These are phyloP conservation scores for Backusella tuberculispora DNA, from an alignment of 192 early-diverging fungal species.

Conservation along the genomic window DNA sequence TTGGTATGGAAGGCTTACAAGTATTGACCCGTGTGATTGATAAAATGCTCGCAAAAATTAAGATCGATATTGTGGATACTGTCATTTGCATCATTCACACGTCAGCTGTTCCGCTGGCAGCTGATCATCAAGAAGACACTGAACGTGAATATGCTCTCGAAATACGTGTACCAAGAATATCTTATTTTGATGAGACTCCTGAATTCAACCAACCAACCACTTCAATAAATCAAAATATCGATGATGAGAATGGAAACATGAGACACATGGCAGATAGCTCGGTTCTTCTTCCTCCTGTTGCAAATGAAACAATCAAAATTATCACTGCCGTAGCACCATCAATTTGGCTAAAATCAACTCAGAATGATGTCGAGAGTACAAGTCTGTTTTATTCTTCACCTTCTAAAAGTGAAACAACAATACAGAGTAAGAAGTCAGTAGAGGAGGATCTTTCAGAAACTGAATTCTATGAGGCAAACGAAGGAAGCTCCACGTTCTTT, in stretches of 20 bases:
- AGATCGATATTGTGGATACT: conserved; percentile 66
- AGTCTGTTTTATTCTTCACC: conserved; percentile 4
- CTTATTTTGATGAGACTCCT: conserved; percentile 63
- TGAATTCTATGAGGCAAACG: conserved; percentile 46
- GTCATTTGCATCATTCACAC: conserved; percentile 51
- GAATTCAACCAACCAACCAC: conserved; percentile 39
- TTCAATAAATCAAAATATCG: not conserved
- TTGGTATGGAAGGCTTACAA: conserved; percentile 67
- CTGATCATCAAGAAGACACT: conserved; percentile 5
- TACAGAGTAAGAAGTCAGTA: not conserved
- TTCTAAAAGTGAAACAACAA: conserved; percentile 24
- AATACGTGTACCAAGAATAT: conserved; percentile 53
- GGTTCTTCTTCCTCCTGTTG: conserved; percentile 40
- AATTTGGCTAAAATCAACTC: conserved; percentile 49
- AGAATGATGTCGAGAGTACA: not conserved
- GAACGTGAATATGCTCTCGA: conserved; percentile 56
- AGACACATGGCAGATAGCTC: conserved; percentile 33
- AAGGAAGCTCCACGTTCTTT: conserved; percentile 13
- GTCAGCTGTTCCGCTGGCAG: conserved; percentile 41
- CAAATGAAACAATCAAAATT: conserved; percentile 54
- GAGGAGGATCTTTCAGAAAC: conserved; percentile 40
- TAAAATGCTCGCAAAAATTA: conserved; percentile 80
- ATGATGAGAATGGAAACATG: not conserved
- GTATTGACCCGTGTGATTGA: conserved; percentile 83
- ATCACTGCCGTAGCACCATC: conserved; percentile 53